These are phyloP conservation scores for Phallus indusiatus DNA, from an alignment of 768 basidiomycete genomes.

Conservation along the genomic window DNA sequence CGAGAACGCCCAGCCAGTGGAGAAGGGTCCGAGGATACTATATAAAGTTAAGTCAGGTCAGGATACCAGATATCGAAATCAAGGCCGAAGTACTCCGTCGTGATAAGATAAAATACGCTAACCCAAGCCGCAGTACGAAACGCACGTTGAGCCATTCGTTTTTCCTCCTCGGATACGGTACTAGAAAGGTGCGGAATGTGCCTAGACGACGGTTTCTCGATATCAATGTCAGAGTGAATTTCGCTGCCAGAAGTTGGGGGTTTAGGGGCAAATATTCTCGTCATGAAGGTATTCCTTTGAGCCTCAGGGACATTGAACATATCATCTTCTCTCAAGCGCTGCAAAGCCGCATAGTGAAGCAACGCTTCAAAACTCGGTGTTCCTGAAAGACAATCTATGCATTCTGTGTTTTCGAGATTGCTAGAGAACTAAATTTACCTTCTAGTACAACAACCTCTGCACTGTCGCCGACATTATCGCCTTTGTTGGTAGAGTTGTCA, in stretches of 20 bases:
- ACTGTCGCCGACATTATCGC: neutral
- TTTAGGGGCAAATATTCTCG: neutral
- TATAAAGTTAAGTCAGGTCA: neutral
- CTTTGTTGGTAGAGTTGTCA: too few species aligned
- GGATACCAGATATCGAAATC: neutral
- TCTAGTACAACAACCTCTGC: neutral
- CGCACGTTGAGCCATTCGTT: neutral
- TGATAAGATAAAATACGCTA: constrained; percentile 45
- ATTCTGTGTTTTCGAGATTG: neutral
- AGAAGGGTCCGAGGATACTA: neutral
- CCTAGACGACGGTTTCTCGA: neutral
- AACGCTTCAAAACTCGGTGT: constrained; percentile 1
- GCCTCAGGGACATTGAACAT: neutral
- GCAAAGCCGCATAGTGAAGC: constrained; percentile 4
- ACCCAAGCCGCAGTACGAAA: constrained; percentile 28
- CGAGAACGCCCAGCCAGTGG: neutral
- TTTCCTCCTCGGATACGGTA: neutral
- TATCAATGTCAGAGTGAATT: neutral
- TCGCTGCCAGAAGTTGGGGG: neutral
- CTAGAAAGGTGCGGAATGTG: neutral
- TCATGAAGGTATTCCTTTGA: neutral
- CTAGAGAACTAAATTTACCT: neutral
- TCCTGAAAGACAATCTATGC: neutral
- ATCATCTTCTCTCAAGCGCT: constrained; percentile 3
- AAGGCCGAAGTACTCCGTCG: constrained; percentile 30